These are phyloP conservation scores for Jasminum sambac DNA, from an alignment of 257 asterid genomes.

Conservation along the genomic window DNA sequence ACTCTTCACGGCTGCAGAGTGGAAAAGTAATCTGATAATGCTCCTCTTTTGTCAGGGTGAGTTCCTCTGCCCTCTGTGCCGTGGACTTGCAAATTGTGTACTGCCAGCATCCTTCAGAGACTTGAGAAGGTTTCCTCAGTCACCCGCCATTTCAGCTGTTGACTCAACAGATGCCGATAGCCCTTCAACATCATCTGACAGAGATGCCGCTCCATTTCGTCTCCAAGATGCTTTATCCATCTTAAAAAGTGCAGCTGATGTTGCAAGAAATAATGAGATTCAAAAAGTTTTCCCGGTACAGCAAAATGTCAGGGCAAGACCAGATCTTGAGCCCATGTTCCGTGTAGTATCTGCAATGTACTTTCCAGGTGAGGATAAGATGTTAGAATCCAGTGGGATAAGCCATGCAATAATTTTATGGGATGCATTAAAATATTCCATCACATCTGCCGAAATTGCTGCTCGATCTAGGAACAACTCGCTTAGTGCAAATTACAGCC, in stretches of 20 bases:
- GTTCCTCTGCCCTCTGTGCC: constrained; percentile 97
- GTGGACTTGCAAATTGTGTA: constrained; percentile 89
- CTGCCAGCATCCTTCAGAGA: constrained; percentile 65
- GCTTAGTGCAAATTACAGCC: constrained; percentile 61
- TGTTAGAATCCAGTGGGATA: constrained; percentile 64
- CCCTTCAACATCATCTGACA: constrained; percentile 37
- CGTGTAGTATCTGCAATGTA: constrained; percentile 67
- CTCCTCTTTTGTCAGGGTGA: constrained; percentile 69
- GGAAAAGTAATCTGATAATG: constrained; percentile 25
- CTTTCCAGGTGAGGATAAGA: constrained; percentile 65
- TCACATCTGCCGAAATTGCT: constrained; percentile 78
- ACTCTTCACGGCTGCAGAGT: constrained; percentile 23
- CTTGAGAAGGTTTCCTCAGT: constrained; percentile 34
- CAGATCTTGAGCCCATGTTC: constrained; percentile 59
- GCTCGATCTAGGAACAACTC: constrained; percentile 72
- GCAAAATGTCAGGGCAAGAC: constrained; percentile 41
- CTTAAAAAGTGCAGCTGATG: constrained; percentile 58
- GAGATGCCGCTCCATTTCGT: constrained; percentile 35
- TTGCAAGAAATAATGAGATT: constrained; percentile 47
- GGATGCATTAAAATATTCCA: constrained; percentile 86
- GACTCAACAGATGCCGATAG: constrained; percentile 28
- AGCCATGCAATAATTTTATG: constrained; percentile 68
- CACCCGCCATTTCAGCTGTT: constrained; percentile 32
- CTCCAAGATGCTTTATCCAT: constrained; percentile 67
- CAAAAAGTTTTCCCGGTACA: constrained; percentile 52